Percentiles rank a stretch among this genome's conserved stretches.
phyloP scores from a whole-genome alignment of 257 asterid species.

The Salvia hispanica region DNA sequence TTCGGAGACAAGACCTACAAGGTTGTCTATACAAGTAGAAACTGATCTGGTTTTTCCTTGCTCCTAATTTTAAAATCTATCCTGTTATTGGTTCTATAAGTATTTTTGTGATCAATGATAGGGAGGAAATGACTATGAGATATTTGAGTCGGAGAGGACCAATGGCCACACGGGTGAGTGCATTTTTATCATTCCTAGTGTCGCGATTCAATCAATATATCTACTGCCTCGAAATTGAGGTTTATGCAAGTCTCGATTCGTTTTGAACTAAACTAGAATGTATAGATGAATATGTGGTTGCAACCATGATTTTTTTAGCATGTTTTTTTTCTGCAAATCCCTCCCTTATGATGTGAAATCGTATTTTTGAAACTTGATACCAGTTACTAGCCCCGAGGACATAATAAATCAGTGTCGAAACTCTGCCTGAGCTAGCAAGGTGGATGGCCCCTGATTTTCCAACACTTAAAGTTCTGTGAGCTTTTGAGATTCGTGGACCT shows the following conservation, averaged over 20 bases:
- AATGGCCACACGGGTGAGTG: constrained; percentile 86
- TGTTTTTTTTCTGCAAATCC: background rate
- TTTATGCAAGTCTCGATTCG: background rate
- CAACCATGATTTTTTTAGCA: constrained; percentile 1
- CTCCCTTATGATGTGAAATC: too few species aligned
- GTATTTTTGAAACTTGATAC: too few species aligned
- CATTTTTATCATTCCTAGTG: background rate
- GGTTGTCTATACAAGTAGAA: constrained; percentile 46
- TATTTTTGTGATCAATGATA: constrained; percentile 28
- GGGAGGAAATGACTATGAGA: constrained; percentile 97
- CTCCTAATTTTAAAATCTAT: constrained; percentile 2
- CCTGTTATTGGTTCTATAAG: background rate
- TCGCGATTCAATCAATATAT: background rate
- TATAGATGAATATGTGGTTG: background rate
- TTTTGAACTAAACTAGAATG: background rate
- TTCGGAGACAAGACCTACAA: constrained; percentile 97
- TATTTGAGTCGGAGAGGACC: constrained; percentile 86
- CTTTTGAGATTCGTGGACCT: too few species aligned
- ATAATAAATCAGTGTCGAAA: too few species aligned
- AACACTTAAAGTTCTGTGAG: too few species aligned
- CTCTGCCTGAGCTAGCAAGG: too few species aligned
- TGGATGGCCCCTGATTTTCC: too few species aligned
- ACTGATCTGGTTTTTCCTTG: background rate
- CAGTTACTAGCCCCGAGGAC: too few species aligned
- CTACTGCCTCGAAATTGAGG: background rate